Base-by-base conservation (phyloP, 2,329 filamentous ascomycete genomes). In the Neocatenulostroma microsporum region DNA sequence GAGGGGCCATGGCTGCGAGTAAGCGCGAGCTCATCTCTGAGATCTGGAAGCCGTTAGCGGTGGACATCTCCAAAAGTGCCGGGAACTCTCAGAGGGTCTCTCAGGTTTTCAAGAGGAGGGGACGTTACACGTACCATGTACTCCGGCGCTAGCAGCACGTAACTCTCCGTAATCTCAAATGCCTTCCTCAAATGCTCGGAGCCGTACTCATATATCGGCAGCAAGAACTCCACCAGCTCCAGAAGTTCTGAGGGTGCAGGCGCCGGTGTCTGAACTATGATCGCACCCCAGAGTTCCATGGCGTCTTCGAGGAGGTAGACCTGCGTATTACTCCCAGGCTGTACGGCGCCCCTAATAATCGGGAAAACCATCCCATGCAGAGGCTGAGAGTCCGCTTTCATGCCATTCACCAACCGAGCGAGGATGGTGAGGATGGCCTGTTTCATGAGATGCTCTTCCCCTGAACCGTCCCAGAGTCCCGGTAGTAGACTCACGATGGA, bases 221-320 rank as follows among this genome's bases (percentile, higher is more conserved):
- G 62, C 4, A 74, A 55, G 39, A 66, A 63, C 5, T 58, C 60
- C 4, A 65, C 52, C 1, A 71, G 52, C 17, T 57, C 53, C 6
- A 71, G 48, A 1, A 69, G 53, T 17, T 68, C 63, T 1, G 57
- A 52, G 1, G 64, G 60, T 3, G 62, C 55, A n/a, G 63, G 50
- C 8, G 60, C 50, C 12, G 67, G 60, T 31, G 66, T 78, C 5
- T 79, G 73, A n/a, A 73, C 70, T 0, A 86, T 75, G 9, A 95
- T 77, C 2, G 82, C 76, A 21, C 74, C 72, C 89, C 89, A 96
- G 3, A 98, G 73, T 38, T 95, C 88, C 11, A 96, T 68, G 0
- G 86, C 84, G 57, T 98, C 91, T 44, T 96, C 91, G 10, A 94
- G 76, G 9, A 98, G 74, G 53, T 94, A 91, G 2, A 88, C 65